A percentile compares a stretch with the other conserved stretches of the same genome.
These are phyloP conservation scores for Fusarium sp. DNA, from an alignment of 2,329 filamentous ascomycete genomes.

Conservation along the genomic window DNA sequence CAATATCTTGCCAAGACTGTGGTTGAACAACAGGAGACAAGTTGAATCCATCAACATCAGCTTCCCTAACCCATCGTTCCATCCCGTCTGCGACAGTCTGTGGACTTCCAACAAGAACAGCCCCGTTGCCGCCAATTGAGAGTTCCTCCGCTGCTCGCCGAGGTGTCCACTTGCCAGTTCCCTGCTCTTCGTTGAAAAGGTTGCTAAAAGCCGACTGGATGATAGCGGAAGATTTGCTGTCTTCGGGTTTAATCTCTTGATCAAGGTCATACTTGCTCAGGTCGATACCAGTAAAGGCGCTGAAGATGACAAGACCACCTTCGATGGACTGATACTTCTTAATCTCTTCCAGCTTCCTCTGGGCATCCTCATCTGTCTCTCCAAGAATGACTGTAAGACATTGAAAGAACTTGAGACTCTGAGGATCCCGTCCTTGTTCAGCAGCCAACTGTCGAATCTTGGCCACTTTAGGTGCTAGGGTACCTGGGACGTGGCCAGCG, in stretches of 20 bases:
- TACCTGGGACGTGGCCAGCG: constrained; percentile 56
- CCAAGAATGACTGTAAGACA: constrained; percentile 7
- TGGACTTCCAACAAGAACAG: constrained; percentile 20
- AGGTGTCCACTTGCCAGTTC: neutral
- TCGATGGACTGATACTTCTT: constrained; percentile 9
- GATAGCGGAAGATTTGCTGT: constrained; percentile 13
- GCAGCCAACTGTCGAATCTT: constrained; percentile 5
- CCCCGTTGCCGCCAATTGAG: constrained; percentile 9
- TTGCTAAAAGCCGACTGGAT: constrained; percentile 17
- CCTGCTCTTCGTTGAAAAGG: constrained; percentile 4
- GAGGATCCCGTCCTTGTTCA: constrained; percentile 4
- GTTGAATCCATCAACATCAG: constrained; percentile 26
- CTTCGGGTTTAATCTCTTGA: constrained; percentile 16
- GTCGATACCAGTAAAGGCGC: constrained; percentile 29
- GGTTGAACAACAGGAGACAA: constrained; percentile 15
- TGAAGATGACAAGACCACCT: constrained; percentile 16
- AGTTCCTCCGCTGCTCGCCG: constrained; percentile 2
- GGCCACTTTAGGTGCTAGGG: constrained; percentile 6
- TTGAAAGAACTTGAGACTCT: constrained; percentile 15
- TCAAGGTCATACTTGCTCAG: constrained; percentile 9
- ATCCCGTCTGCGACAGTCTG: constrained; percentile 18
- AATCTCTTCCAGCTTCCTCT: neutral
- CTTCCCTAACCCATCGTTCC: constrained; percentile 15
- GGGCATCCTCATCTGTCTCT: constrained; percentile 12
- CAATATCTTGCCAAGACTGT: constrained; percentile 17